Conservation (phyloP, 768 basidiomycete species). For the Naganishia vishniacii region DNA sequence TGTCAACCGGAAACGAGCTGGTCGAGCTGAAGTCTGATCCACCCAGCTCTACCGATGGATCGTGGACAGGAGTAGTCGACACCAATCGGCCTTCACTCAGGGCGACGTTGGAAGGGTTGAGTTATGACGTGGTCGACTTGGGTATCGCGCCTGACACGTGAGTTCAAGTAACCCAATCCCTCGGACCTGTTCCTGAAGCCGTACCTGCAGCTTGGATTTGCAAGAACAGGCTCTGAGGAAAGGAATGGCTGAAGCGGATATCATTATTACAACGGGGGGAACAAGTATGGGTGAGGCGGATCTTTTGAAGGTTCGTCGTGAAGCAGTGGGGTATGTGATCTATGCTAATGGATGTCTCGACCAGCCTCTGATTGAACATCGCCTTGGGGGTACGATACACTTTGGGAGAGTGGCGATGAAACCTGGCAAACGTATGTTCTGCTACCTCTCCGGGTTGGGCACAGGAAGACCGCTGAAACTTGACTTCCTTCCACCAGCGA, state of each 20-base stretch:
- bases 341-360: neutral
- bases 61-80: conserved; percentile 73
- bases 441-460: too few species aligned
- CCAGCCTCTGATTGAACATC: conserved; percentile 74
- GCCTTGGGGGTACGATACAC: conserved; percentile 68
- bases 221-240: conserved; percentile 55
- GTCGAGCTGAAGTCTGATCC: conserved; percentile 56
- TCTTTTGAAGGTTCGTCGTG: conserved; percentile 55
- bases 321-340: neutral
- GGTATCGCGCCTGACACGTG: conserved; percentile 74
- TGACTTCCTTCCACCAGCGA: conserved; percentile 53
- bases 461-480: neutral
- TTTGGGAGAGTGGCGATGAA: conserved; percentile 81
- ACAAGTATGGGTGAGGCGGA: conserved; percentile 88
- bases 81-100: conserved; percentile 77
- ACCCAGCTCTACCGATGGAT: conserved; percentile 37
- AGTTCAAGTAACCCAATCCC: conserved; percentile 31
- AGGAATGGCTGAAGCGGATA: conserved; percentile 63
- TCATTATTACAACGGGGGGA: conserved; percentile 79
- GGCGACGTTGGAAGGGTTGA: conserved; percentile 64
- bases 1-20: conserved; percentile 84
- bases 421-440: conserved; percentile 50
- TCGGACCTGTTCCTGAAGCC: neutral
- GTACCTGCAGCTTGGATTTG: conserved; percentile 27
- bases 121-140: conserved; percentile 71